phyloP scores from a whole-genome alignment of 2,329 filamentous ascomycete species.

The Xylaria sp. region DNA sequence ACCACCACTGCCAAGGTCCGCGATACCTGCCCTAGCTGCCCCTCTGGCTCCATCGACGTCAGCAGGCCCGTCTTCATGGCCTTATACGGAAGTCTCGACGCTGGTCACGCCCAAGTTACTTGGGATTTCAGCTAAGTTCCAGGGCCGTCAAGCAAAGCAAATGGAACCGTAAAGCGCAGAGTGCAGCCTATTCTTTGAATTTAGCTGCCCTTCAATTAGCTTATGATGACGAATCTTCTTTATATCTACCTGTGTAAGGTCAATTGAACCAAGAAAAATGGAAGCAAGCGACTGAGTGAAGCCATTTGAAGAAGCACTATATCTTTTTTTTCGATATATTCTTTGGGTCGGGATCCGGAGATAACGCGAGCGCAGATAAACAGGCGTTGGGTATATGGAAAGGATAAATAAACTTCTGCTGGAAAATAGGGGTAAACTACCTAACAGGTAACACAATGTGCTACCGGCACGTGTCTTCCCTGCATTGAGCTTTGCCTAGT shows the following conservation, averaged over 20 bases:
- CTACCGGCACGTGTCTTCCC: not conserved
- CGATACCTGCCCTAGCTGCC: constrained; percentile 80
- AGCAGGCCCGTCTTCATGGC: constrained; percentile 47
- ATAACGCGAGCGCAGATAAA: constrained; percentile 9
- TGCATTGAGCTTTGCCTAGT: not conserved
- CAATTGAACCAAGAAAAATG: constrained; percentile 7
- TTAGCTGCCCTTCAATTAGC: too few species aligned
- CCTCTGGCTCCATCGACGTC: constrained; percentile 61
- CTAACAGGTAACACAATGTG: not conserved
- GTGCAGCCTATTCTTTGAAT: too few species aligned
- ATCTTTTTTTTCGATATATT: constrained; percentile 11
- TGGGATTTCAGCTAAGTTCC: constrained; percentile 36
- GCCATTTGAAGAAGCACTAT: not conserved
- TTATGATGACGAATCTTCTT: constrained; percentile 23
- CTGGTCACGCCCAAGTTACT: constrained; percentile 27
- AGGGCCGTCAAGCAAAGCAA: not conserved
- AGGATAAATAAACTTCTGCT: not conserved
- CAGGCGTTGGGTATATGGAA: constrained; percentile 11
- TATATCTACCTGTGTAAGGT: not conserved
- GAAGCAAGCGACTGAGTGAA: not conserved
- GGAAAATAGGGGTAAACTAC: constrained; percentile 2
- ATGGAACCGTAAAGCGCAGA: not conserved
- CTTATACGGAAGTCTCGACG: constrained; percentile 17
- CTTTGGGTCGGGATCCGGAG: not conserved
- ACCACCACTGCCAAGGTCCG: constrained; percentile 63